Evolutionary conservation across 1,284 basidiomycete species (phyloP), one percentile per base, ranked within the genome.

Genomic region (Inonotus hispidus): DNA sequence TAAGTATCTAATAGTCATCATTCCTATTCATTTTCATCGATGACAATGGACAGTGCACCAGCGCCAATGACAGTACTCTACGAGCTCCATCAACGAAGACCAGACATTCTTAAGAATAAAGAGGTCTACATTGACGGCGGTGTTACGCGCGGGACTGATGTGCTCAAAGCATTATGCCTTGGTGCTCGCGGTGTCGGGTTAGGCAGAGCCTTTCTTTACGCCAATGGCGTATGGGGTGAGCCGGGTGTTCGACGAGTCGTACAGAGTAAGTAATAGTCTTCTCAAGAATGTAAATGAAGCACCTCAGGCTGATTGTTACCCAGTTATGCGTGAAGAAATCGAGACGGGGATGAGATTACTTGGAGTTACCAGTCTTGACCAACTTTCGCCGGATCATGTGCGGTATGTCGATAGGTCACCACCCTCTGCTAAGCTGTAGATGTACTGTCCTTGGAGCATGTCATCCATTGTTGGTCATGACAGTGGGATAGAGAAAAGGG

Each of bases 161-260:
- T 82, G 14, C 73, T 83, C 56, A 84, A 84, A 69, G 80, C 81
- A 13, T 67, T 84, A 0, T 80, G 79, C 55, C 71, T 84, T 35
- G 82, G 82, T 8, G 82, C 81, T 0, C 78, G 74, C 43, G 81
- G 77, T 4, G 81, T 83, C 1, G 82, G 82, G 1, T 67, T 84
- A 1, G 82, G 82, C 0, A 73, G 82, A 53, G 76, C 80, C 0
- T 79, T 82, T 71, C 68, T 83, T 55, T 81, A 73, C 64, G 78
- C 77, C 3, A 79, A 81, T 68, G 75, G 75, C 47, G 60, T 64
- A 32, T 61, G 65, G 57, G 59, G 59, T n/a, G 56, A 60, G 41
- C 49, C 61, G 13, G 61, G 61, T 32, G 57, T 47, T 3, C 50
- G 56, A 19, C 50, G 61, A 37, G 61, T 63, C 25, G 58, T 63